A percentile compares a stretch with the other conserved stretches of the same genome.
phyloP scores from a whole-genome alignment of 768 basidiomycete species.

The Boletus fagicola region DNA sequence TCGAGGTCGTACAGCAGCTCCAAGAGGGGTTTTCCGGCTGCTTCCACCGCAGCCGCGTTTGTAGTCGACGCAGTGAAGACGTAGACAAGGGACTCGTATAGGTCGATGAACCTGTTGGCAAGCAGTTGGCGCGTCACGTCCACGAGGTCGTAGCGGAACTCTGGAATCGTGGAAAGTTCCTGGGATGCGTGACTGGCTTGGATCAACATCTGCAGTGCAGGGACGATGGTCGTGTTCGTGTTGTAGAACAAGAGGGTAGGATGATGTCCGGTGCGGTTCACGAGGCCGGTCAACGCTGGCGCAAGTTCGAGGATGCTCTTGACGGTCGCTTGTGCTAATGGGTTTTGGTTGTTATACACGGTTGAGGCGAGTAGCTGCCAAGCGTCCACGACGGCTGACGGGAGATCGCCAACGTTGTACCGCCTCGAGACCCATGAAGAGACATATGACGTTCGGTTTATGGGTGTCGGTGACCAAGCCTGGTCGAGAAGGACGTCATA shows the following conservation, averaged over 20 bases:
- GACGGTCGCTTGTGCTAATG: slow-evolving; percentile 32
- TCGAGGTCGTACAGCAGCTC: slow-evolving; percentile 36
- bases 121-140: slow-evolving; percentile 41
- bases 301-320: slow-evolving; percentile 40
- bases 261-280: slow-evolving; percentile 33
- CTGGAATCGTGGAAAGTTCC: slow-evolving; percentile 25
- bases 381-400: slow-evolving; percentile 29
- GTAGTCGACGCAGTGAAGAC: slow-evolving; percentile 27
- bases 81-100: slow-evolving; percentile 32
- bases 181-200: slow-evolving; percentile 25
- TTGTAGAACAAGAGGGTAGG: slow-evolving; percentile 38
- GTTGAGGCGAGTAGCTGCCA: slow-evolving; percentile 38
- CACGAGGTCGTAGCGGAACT: slow-evolving; percentile 41
- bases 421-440: slow-evolving; percentile 37
- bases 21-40: slow-evolving; percentile 30
- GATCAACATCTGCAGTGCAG: slow-evolving; percentile 71
- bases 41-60: slow-evolving; percentile 19
- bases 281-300: slow-evolving; percentile 35
- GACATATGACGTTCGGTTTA: slow-evolving; percentile 34
- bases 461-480: slow-evolving; percentile 37
- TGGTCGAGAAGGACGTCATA: slow-evolving; percentile 42
- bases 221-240: slow-evolving; percentile 59
- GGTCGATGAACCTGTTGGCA: slow-evolving; percentile 37
- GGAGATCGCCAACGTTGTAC: slow-evolving; percentile 30
- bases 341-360: slow-evolving; percentile 39